Percentiles rank a stretch among this genome's conserved stretches.
phyloP scores from a whole-genome alignment of 331 rosid species.

The Saraca asoca region DNA sequence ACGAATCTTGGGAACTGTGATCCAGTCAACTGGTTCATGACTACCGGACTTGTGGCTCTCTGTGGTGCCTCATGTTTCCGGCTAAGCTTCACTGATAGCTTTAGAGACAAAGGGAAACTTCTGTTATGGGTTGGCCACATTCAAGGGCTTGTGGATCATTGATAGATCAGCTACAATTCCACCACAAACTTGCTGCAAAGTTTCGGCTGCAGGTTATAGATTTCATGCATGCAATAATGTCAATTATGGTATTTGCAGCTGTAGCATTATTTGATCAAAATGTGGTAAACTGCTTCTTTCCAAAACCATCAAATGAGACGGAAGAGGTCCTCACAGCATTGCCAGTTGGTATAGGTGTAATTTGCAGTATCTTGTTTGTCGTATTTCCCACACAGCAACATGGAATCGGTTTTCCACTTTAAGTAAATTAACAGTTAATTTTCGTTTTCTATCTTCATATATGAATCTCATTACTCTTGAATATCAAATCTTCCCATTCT shows the following conservation, averaged over 20 bases:
- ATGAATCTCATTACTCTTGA: not conserved
- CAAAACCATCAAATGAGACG: constrained; percentile 65
- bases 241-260: constrained; percentile 72
- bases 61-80: constrained; percentile 66
- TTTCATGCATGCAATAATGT: constrained; percentile 77
- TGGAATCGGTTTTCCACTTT: constrained; percentile 86
- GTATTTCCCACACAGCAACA: constrained; percentile 75
- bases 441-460: not conserved
- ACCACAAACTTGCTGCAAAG: constrained; percentile 48
- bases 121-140: constrained; percentile 70
- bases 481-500: not conserved
- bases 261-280: constrained; percentile 75
- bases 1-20: constrained; percentile 73
- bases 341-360: constrained; percentile 80
- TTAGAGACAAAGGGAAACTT: constrained; percentile 69
- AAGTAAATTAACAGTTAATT: constrained; percentile 38
- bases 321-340: constrained; percentile 65
- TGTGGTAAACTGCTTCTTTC: constrained; percentile 75
- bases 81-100: constrained; percentile 79
- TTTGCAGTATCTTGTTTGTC: constrained; percentile 72
- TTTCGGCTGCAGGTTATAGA: constrained; percentile 59
- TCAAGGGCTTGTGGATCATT: constrained; percentile 72
- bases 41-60: constrained; percentile 59
- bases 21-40: constrained; percentile 56
- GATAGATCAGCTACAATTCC: constrained; percentile 69